A percentile compares a stretch with the other conserved stretches of the same genome.
Conservation (phyloP, 1,139 yeast genomes). For the Wickerhamomyces sp. region DNA sequence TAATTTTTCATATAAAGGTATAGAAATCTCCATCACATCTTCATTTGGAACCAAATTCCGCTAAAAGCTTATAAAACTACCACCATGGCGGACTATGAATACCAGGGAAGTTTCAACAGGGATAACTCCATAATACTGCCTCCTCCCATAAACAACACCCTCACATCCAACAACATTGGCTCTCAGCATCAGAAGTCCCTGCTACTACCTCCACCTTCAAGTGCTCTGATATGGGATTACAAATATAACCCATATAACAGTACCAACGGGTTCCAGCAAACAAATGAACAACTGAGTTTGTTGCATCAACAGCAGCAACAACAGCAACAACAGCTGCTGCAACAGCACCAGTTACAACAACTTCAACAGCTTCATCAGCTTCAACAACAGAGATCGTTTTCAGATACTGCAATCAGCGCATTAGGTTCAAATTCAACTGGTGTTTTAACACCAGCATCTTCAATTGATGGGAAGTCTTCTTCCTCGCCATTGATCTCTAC, state of each 20-base stretch:
- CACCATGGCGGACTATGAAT: not conserved
- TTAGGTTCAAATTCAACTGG: not conserved
- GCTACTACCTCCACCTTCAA: not conserved
- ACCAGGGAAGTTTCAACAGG: not conserved
- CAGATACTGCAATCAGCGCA: not conserved
- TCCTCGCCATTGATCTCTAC: not conserved
- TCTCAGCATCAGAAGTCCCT: not conserved
- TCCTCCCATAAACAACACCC: not conserved
- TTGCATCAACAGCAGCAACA: constrained; percentile 9
- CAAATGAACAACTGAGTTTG: constrained; percentile 2
- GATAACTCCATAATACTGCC: constrained; percentile 3
- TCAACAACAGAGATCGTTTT: not conserved
- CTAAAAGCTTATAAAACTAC: not conserved
- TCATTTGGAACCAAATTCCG: not conserved
- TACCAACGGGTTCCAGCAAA: not conserved
- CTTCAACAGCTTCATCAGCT: constrained; percentile 3
- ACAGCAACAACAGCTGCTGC: constrained; percentile 3
- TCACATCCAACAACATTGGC: not conserved
- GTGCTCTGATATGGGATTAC: constrained; percentile 9
- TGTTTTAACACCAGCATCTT: not conserved
- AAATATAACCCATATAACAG: constrained; percentile 1
- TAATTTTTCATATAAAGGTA: too few relatives aligned
- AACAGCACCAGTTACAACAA: constrained; percentile 5
- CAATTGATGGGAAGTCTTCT: not conserved
- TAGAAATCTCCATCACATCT: too few relatives aligned